Conservation (phyloP, 2,329 filamentous ascomycete genomes). For the Verticillium klebahnii region DNA sequence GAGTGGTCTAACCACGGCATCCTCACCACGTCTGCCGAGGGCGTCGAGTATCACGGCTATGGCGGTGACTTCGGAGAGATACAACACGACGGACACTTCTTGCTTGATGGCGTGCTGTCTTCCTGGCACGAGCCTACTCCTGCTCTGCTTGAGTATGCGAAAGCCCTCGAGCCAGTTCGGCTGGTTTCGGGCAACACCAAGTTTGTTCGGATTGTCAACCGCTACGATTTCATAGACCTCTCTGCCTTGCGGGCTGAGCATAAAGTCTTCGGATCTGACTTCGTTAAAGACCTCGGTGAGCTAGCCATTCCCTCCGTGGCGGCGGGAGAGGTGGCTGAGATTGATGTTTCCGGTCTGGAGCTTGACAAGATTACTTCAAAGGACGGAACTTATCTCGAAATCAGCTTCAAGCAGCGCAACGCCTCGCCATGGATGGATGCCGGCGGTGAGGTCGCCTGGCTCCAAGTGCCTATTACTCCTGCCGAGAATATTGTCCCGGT, state of each 20-base stretch:
- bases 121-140: conserved; percentile 46
- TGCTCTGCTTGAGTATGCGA: conserved; percentile 50
- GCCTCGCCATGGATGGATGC: conserved; percentile 46
- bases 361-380: conserved; percentile 13
- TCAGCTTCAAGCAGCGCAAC: conserved; percentile 40
- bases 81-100: conserved; percentile 56
- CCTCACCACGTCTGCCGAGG: conserved; percentile 20
- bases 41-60: conserved; percentile 29
- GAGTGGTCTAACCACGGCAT: conserved; percentile 54
- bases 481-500: too few relatives aligned
- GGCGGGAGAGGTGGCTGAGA: too few relatives aligned
- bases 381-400: conserved; percentile 8
- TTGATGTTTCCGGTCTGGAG: too few relatives aligned
- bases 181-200: conserved; percentile 37
- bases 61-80: conserved; percentile 59
- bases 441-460: conserved; percentile 47
- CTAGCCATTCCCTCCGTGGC: conserved; percentile 12
- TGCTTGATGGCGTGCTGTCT: conserved; percentile 50
- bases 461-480: conserved; percentile 35
- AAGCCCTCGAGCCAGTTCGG: conserved; percentile 55
- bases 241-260: neutral
- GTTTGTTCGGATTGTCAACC: conserved; percentile 42
- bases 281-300: conserved; percentile 29
- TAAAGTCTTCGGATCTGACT: conserved; percentile 14
- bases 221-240: conserved; percentile 48